Conservation (phyloP, 306 rosid genomes). For the Begonia masoniana region DNA sequence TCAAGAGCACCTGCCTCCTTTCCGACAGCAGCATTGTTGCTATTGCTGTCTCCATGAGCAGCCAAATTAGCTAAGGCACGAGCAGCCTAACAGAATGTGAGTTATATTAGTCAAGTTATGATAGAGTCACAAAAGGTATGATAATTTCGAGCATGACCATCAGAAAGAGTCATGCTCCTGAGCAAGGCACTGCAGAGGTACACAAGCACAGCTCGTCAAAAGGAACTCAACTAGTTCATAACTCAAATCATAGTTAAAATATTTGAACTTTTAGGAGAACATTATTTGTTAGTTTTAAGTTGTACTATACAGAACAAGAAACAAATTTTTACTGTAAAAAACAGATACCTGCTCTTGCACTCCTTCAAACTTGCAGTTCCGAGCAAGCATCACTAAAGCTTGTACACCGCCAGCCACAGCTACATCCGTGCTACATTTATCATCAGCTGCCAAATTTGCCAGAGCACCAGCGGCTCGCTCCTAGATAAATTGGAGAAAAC, state of each 20-base stretch:
- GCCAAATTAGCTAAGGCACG: constrained; percentile 99
- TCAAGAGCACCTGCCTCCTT: constrained; percentile 99
- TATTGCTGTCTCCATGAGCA: constrained; percentile 99
- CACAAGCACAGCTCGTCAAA: no score
- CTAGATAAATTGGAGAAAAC: constrained; percentile 22
- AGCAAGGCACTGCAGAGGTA: no score
- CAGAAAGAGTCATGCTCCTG: no score
- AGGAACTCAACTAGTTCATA: no score
- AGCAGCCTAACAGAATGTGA: constrained; percentile 56
- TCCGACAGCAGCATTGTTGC: constrained; percentile 95
- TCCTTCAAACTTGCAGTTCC: constrained; percentile 92
- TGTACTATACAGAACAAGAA: no score
- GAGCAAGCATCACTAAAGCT: constrained; percentile 99
- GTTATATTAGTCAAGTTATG: not conserved
- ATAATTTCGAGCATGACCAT: no score
- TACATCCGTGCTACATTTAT: constrained; percentile 97
- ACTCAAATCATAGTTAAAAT: no score
- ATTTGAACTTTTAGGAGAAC: no score
- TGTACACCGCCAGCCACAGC: constrained; percentile 96
- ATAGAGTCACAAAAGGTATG: not conserved
- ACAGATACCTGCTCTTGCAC: constrained; percentile 93
- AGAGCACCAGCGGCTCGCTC: constrained; percentile 99
- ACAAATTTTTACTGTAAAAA: constrained; percentile 3
- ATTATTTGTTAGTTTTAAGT: no score
- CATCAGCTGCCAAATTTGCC: constrained; percentile 99